Base-by-base conservation (phyloP, 1,139 yeast species). In the Yamadazyma triangularis region DNA sequence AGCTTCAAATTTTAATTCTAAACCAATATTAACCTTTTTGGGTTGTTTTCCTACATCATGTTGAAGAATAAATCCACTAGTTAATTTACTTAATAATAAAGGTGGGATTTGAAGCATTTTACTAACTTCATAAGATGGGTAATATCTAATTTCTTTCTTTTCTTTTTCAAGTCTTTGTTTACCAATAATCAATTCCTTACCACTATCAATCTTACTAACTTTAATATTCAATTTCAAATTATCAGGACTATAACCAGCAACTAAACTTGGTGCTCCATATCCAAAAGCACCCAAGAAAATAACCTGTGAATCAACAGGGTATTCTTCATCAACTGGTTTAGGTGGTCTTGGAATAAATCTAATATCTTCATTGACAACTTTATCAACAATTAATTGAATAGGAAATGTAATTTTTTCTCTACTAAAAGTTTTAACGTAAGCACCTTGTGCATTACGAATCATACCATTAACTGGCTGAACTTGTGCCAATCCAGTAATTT, bases 251-350 rank as follows among this genome's bases (percentile, higher is more conserved):
- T 77, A 73, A 1, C 86, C 95, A 31, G 70, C 77, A 29, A 91
- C 74, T 15, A 70, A 69, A 10, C 93, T 89, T 30, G 94, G 83
- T 16, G 87, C 73, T 29, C 98, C 98, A 51, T 86, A 91, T 3
- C 89, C 94, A 58, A 79, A 78, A 24, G 83, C 88, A 24, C 97
- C 95, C 39, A 91, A 65, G 51, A 86, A 86, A n/a, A 89, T 74
- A 24, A 80, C 91, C 34, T 77, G 76, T 0, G 85, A 71, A 13
- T 73, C 79, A 5, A 72, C 36, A 15, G 97, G 96, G 57, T 73
- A 91, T 53, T 91, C 97, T 42, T 83, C 77, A 11, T 77, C 79
- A 36, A 91, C 67, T 8, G 96, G 88, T 30, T 77, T 52, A 3
- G 97, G 88, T 2, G 81, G 77, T 42, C 79, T 77, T 45, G 87